Base-by-base conservation (phyloP, 2,329 filamentous ascomycete species). In the Epichloe coenophiala region DNA sequence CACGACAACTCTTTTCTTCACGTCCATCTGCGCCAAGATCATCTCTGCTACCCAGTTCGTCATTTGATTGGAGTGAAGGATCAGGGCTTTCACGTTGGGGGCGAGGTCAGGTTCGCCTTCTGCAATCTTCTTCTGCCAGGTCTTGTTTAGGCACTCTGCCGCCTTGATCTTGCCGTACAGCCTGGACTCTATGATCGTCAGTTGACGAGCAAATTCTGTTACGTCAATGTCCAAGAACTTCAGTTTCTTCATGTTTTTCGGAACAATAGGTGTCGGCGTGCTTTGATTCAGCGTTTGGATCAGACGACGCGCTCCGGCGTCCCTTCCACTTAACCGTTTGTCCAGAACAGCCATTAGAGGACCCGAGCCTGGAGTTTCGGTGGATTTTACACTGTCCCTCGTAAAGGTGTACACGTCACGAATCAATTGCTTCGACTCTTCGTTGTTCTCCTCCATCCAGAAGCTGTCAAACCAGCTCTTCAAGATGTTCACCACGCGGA, bases 31-130 rank as follows among this genome's bases (percentile, higher is more conserved):
- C 0, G 86, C 90, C 55, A 98, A 70, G 58, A 98, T 97, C 93
- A 98, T 97, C 67, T 97, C 91, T 33, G 93, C 93, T 47, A 97
- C 93, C 93, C 93, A 98, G 65, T 97, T 98, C 5, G 93, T 98
- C 74, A 98, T 83, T 67, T 97, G 91, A 62, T 98, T 98, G 0
- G 93, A 97, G 69, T 98, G 93, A 48, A 97, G 74, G 69, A 98
- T 98, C 55, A 98, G 76, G 9, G 89, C 87, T 69, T 97, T 96
- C 58, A 98, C 88, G 60, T 98, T 97, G 1, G 88, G 81, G 9
- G 93, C 90, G 36, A 90, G 87, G 60, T 95, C 89, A 5, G 84
- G 78, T 55, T 90, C 86, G 53, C 84, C 84, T 36, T 90, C 85
- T 8, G 72, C 78, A 52, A 94, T 75, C 72, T 96, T 96, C 77